These are phyloP conservation scores for Backusella australiensis DNA, from an alignment of 192 early-diverging fungal genomes.

Conservation along the genomic window DNA sequence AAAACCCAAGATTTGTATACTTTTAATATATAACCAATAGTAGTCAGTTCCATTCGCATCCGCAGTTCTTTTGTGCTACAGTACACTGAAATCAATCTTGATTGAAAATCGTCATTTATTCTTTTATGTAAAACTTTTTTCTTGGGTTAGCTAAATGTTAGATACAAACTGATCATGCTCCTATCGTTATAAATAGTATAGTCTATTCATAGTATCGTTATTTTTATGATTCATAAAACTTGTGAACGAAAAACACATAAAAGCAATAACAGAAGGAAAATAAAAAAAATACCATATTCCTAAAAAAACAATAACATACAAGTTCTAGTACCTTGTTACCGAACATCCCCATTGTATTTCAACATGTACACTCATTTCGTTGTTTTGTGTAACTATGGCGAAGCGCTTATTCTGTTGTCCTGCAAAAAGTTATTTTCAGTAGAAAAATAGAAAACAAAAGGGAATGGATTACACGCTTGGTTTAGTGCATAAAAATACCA, in stretches of 20 bases:
- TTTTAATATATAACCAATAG: background rate
- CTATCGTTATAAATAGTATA: background rate
- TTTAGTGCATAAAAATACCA: background rate
- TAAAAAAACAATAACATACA: background rate
- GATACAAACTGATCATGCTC: background rate
- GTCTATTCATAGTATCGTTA: background rate
- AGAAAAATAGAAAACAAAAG: background rate
- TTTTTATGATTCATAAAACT: background rate
- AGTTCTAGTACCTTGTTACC: background rate
- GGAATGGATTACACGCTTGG: background rate
- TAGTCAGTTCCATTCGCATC: background rate
- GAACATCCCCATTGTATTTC: background rate
- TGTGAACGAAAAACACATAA: background rate
- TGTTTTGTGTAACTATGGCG: background rate
- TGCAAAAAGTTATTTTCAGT: slow-evolving; percentile 1
- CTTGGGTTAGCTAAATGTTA: background rate
- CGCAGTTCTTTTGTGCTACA: background rate
- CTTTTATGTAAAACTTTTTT: background rate
- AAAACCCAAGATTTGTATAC: slow-evolving; percentile 1
- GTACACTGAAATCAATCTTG: background rate
- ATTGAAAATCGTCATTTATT: slow-evolving; percentile 2
- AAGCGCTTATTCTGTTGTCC: background rate
- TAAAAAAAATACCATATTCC: background rate
- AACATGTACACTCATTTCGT: background rate
- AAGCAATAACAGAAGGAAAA: background rate